A percentile compares a stretch with the other conserved stretches of the same genome.
phyloP scores from a whole-genome alignment of 2,329 filamentous ascomycete genomes.

The Pseudonectria foliicola region DNA sequence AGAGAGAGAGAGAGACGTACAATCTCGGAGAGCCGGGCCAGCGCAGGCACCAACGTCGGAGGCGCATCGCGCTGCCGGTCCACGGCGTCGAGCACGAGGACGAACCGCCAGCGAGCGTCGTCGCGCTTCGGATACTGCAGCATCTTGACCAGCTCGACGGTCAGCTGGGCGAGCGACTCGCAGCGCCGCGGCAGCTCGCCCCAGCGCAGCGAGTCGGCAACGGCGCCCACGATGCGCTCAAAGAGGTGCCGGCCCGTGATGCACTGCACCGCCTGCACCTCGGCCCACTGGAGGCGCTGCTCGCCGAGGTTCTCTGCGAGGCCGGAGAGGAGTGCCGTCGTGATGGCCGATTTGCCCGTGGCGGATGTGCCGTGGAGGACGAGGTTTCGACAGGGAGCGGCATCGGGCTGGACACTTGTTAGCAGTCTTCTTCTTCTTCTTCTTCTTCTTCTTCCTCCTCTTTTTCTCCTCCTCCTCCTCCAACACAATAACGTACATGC shows the following conservation, averaged over 20 bases:
- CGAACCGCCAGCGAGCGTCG: constrained; percentile 51
- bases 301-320: constrained; percentile 8
- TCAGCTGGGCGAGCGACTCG: constrained; percentile 72
- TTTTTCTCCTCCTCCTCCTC: not conserved
- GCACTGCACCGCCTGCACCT: constrained; percentile 66
- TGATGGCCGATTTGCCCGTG: constrained; percentile 75
- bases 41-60: constrained; percentile 68
- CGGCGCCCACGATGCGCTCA: constrained; percentile 59
- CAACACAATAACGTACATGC: constrained; percentile 30
- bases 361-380: constrained; percentile 79
- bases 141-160: constrained; percentile 62
- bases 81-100: constrained; percentile 81
- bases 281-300: constrained; percentile 45
- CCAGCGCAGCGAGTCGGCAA: constrained; percentile 45
- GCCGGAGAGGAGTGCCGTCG: constrained; percentile 39
- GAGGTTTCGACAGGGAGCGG: constrained; percentile 66
- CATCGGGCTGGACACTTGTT: constrained; percentile 40
- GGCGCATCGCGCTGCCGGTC: constrained; percentile 77
- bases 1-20: constrained; percentile 40
- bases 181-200: constrained; percentile 53
- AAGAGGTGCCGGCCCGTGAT: constrained; percentile 72
- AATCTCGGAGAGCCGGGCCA: constrained; percentile 74
- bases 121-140: constrained; percentile 39
- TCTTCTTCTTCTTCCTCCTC: not conserved
- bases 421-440: not conserved